Evolutionary conservation across 495 filamentous ascomycete genomes (phyloP).

Genomic region (Podospora conica): DNA sequence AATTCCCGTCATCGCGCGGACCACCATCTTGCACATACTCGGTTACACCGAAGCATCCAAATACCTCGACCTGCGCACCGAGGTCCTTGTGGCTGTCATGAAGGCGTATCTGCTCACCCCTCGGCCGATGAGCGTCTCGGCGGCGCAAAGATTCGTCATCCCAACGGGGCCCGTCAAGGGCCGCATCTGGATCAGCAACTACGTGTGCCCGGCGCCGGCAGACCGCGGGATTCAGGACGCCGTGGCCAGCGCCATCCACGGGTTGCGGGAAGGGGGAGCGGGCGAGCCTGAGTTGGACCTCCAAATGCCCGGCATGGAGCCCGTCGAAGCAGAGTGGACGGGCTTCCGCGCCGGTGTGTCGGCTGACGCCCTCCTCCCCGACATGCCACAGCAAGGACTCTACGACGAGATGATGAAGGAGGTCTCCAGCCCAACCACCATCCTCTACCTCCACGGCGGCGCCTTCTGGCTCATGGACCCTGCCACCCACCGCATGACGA

Average conservation of each 20-base stretch:
- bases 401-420: conserved; percentile 70
- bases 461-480: conserved; percentile 81
- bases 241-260: conserved; percentile 59
- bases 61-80: conserved; percentile 75
- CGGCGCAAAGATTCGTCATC: conserved; percentile 55
- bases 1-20: conserved; percentile 61
- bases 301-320: conserved; percentile 44
- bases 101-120: conserved; percentile 51
- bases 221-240: conserved; percentile 53
- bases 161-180: conserved; percentile 68
- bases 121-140: conserved; percentile 46
- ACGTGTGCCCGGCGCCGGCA: conserved; percentile 43
- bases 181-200: conserved; percentile 71
- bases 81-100: conserved; percentile 63
- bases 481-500: conserved; percentile 50
- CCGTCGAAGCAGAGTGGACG: conserved; percentile 84
- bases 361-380: conserved; percentile 48
- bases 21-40: conserved; percentile 60
- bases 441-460: conserved; percentile 88
- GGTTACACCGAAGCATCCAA: conserved; percentile 57
- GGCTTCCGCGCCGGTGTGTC: conserved; percentile 58
- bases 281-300: conserved; percentile 32
- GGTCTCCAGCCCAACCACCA: conserved; percentile 54
- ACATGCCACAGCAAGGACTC: conserved; percentile 59
- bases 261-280: conserved; percentile 45